Evolutionary conservation across 257 asterid genomes (phyloP).

Genomic region (Anisodus tanguticus): DNA sequence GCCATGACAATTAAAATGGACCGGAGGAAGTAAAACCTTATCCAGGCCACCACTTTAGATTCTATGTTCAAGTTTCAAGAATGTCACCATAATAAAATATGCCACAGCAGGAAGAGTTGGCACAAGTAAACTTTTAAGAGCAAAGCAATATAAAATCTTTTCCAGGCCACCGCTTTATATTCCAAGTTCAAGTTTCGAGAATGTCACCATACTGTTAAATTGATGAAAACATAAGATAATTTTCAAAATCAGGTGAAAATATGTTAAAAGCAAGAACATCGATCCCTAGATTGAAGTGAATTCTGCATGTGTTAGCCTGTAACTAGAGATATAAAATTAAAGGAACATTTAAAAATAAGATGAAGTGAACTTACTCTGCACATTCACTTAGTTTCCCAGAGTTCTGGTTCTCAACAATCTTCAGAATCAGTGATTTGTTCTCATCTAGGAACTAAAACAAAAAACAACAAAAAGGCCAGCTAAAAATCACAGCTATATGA

Average conservation of each 20-base stretch:
- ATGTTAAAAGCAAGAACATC: background rate
- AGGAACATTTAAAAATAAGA: too few species aligned
- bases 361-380: constrained; percentile 76
- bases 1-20: background rate
- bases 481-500: too few species aligned
- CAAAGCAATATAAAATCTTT: background rate
- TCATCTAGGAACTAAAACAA: constrained; percentile 81
- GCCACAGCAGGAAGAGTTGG: background rate
- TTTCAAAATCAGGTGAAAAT: background rate
- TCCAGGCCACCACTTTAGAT: background rate
- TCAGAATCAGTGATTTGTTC: constrained; percentile 91
- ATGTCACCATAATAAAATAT: background rate
- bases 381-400: constrained; percentile 89
- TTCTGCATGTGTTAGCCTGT: background rate
- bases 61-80: background rate
- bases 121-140: background rate
- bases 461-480: background rate
- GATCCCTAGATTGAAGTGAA: background rate
- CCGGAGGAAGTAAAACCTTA: background rate
- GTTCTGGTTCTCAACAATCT: constrained; percentile 98
- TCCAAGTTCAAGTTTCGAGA: background rate
- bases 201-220: background rate
- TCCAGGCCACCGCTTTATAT: background rate
- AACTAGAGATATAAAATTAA: background rate
- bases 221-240: background rate